A percentile compares a stretch with the other conserved stretches of the same genome.
Evolutionary conservation across 495 filamentous ascomycete species (phyloP).

Genomic region (Penicillium ochrochloron): DNA sequence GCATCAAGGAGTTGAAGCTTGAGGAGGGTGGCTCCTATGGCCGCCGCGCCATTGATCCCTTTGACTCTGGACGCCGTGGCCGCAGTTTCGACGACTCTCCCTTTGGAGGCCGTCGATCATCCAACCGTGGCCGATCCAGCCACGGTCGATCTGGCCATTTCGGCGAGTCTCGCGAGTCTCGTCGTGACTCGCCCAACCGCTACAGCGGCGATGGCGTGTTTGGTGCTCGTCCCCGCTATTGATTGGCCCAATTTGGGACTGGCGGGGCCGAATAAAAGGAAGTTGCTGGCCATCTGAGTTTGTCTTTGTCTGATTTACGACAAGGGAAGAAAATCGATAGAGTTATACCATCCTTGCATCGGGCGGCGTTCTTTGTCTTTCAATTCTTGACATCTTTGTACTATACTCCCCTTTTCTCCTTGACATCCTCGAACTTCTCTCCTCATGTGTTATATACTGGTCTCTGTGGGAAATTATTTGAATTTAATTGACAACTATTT

Average conservation of each 20-base stretch:
- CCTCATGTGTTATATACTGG: conserved; percentile 25
- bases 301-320: conserved; percentile 10
- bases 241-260: background rate
- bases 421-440: conserved; percentile 29
- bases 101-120: conserved; percentile 8
- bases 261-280: background rate
- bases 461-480: conserved; percentile 6
- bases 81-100: conserved; percentile 9
- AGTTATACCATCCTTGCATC: conserved; percentile 33
- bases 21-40: conserved; percentile 6
- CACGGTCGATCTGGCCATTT: background rate
- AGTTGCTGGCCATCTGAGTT: conserved; percentile 12
- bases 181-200: background rate
- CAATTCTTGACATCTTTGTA: conserved; percentile 15
- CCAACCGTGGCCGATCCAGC: conserved; percentile 7
- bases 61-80: background rate
- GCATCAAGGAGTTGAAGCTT: conserved; percentile 15
- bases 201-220: background rate
- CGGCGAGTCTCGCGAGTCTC: conserved; percentile 1
- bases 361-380: conserved; percentile 35
- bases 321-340: conserved; percentile 24
- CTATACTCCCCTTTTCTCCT: conserved; percentile 14
- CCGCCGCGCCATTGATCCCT: conserved; percentile 14
- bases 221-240: conserved; percentile 11
- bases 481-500: conserved; percentile 7